phyloP scores from a whole-genome alignment of 1,139 yeast species.

The Protomyces macrosporus region DNA sequence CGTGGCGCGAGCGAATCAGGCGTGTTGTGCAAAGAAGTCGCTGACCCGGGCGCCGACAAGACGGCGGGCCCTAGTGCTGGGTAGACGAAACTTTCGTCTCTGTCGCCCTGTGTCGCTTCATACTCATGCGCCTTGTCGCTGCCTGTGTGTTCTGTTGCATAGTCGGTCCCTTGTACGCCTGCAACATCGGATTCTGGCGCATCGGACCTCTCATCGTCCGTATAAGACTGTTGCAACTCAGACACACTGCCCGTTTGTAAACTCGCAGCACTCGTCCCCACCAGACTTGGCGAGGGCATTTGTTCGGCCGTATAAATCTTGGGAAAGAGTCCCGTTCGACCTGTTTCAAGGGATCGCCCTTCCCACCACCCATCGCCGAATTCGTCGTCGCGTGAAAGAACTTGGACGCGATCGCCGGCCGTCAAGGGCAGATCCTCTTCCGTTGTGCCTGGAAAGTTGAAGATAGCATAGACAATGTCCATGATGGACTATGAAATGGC shows the following conservation, averaged over 20 bases:
- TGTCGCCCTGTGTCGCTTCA: not conserved
- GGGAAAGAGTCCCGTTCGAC: slow-evolving; percentile 79
- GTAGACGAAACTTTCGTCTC: not conserved
- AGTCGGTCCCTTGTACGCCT: not conserved
- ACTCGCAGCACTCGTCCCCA: not conserved
- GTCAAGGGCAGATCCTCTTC: slow-evolving; percentile 80
- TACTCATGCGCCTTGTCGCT: not conserved
- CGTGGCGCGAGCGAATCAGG: slow-evolving; percentile 44
- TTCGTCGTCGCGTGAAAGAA: slow-evolving; percentile 85
- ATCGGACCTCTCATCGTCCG: not conserved
- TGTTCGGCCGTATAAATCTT: slow-evolving; percentile 52
- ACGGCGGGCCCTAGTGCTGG: not conserved
- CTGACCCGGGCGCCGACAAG: not conserved
- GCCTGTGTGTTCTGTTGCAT: not conserved
- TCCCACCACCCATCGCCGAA: slow-evolving; percentile 97
- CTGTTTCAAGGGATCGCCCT: slow-evolving; percentile 49
- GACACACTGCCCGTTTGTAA: not conserved
- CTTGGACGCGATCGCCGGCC: slow-evolving; percentile 82
- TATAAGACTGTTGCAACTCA: slow-evolving; percentile 5
- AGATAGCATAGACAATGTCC: slow-evolving; percentile 15
- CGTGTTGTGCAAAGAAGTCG: slow-evolving; percentile 6
- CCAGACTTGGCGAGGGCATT: not conserved
- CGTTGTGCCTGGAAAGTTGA: slow-evolving; percentile 67
- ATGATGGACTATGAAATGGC: not conserved
- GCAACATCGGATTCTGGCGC: not conserved